phyloP scores from a whole-genome alignment of 768 basidiomycete species.

The Boletales sp. region DNA sequence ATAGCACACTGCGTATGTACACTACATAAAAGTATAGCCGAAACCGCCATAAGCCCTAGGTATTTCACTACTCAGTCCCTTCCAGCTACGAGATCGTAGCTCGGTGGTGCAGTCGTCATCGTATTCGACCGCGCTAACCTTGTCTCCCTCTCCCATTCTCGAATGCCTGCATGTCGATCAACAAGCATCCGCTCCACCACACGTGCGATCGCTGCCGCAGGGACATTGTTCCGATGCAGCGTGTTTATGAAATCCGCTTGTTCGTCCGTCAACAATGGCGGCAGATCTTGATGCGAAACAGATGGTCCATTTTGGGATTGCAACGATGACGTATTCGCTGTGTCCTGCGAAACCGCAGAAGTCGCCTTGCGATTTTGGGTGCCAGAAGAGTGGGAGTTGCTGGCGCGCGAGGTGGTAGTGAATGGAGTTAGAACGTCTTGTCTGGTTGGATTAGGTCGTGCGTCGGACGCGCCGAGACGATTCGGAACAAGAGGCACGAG shows the following conservation, averaged over 20 bases:
- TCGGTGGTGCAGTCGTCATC: slow-evolving; percentile 14
- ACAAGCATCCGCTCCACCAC: slow-evolving; percentile 24
- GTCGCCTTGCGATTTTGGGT: slow-evolving; percentile 1
- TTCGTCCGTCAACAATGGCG: slow-evolving; percentile 19
- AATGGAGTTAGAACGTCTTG: slow-evolving; percentile 6
- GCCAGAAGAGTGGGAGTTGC: not conserved
- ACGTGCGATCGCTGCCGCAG: slow-evolving; percentile 20
- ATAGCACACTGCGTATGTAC: too few species aligned
- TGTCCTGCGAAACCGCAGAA: slow-evolving; percentile 4
- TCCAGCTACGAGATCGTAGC: slow-evolving; percentile 6
- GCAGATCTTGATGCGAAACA: not conserved
- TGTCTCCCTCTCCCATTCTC: slow-evolving; percentile 20
- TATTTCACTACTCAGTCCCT: not conserved
- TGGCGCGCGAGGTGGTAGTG: too few species aligned
- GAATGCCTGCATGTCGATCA: slow-evolving; percentile 15
- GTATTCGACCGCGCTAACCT: slow-evolving; percentile 14
- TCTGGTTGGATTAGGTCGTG: not conserved
- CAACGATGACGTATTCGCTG: not conserved
- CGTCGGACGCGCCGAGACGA: slow-evolving; percentile 1
- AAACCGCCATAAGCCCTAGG: not conserved
- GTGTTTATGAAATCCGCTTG: slow-evolving; percentile 24
- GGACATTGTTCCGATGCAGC: slow-evolving; percentile 20
- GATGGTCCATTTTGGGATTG: not conserved
- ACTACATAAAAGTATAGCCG: too few species aligned
- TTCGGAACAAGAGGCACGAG: slow-evolving; percentile 9